phyloP scores from a whole-genome alignment of 2,329 filamentous ascomycete genomes.

The Calycina marina region DNA sequence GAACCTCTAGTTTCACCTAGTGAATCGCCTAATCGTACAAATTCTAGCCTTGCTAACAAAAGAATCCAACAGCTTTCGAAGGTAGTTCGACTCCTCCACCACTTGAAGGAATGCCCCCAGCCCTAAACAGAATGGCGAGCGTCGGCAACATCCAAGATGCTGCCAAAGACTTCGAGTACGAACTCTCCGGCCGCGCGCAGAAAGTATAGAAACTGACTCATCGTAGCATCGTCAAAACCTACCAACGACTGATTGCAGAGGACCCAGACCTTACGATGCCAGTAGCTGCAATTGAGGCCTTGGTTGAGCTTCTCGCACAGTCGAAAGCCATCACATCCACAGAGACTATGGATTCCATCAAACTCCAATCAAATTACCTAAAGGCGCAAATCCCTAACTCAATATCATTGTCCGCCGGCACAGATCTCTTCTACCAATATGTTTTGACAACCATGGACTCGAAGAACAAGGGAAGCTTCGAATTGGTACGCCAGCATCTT shows the following conservation, averaged over 20 bases:
- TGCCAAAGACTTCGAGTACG: conserved; percentile 18
- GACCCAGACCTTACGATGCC: conserved; percentile 89
- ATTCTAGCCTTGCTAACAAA: conserved; percentile 9
- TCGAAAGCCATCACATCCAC: conserved; percentile 75
- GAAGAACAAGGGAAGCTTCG: conserved; percentile 51
- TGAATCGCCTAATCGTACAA: conserved; percentile 1
- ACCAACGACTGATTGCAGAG: conserved; percentile 44
- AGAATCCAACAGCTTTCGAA: conserved; percentile 11
- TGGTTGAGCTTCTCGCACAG: conserved; percentile 73
- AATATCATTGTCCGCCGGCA: conserved; percentile 83
- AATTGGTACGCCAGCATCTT: conserved; percentile 68
- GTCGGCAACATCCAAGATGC: conserved; percentile 15
- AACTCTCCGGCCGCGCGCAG: neutral
- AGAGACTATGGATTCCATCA: conserved; percentile 81
- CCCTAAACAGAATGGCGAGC: conserved; percentile 19
- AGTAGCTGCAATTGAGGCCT: conserved; percentile 81
- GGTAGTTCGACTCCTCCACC: conserved; percentile 20
- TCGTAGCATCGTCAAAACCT: conserved; percentile 43
- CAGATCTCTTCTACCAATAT: conserved; percentile 90
- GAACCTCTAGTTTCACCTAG: no score
- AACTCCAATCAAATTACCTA: conserved; percentile 60
- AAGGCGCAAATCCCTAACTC: conserved; percentile 73
- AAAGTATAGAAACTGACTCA: conserved; percentile 16
- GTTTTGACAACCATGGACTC: conserved; percentile 55
- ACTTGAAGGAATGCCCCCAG: conserved; percentile 15